phyloP scores from a whole-genome alignment of 768 basidiomycete genomes.

The Daedalea quercina region DNA sequence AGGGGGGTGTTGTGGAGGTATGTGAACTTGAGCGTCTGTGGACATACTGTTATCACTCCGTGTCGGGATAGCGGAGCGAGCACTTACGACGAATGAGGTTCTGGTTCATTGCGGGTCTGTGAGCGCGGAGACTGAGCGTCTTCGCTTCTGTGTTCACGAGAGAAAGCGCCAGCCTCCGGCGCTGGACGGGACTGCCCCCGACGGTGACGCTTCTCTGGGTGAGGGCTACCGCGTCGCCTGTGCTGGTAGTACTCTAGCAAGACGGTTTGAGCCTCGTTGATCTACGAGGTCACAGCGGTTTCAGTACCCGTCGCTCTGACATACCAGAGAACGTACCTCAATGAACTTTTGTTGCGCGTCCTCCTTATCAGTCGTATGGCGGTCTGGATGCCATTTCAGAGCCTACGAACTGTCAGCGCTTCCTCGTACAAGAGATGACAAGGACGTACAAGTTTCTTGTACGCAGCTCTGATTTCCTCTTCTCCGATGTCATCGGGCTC shows the following conservation, averaged over 20 bases:
- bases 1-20: background rate
- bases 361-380: slow-evolving; percentile 45
- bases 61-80: background rate
- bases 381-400: slow-evolving; percentile 64
- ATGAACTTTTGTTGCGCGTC: slow-evolving; percentile 48
- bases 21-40: background rate
- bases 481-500: slow-evolving; percentile 35
- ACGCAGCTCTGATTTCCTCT: slow-evolving; percentile 51
- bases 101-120: background rate
- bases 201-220: background rate
- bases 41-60: background rate
- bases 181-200: background rate
- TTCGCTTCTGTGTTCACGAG: background rate
- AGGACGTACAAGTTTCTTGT: slow-evolving; percentile 50
- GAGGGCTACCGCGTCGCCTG: background rate
- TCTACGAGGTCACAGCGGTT: slow-evolving; percentile 25
- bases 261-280: slow-evolving; percentile 50
- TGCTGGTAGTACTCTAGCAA: slow-evolving; percentile 34
- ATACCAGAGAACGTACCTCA: slow-evolving; percentile 32
- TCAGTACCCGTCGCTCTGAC: slow-evolving; percentile 1
- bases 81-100: background rate
- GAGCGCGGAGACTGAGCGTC: background rate
- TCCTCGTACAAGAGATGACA: slow-evolving; percentile 14
- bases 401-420: slow-evolving; percentile 32
- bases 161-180: background rate